Conservation (phyloP, 2,329 filamentous ascomycete genomes). For the Penicillium occitanis region DNA sequence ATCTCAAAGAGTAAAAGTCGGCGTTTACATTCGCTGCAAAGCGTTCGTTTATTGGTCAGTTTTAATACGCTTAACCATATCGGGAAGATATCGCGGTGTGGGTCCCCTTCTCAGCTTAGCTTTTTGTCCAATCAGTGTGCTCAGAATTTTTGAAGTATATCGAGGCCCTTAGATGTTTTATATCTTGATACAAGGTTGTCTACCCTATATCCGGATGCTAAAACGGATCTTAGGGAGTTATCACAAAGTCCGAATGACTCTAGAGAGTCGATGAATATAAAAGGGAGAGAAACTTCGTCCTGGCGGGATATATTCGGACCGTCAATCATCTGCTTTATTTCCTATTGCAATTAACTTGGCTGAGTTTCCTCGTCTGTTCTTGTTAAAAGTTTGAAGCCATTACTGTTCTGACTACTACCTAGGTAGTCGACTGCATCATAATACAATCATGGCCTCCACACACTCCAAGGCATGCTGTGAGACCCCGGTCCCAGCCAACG, state of each 20-base stretch:
- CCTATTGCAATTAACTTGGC: neutral
- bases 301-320: neutral
- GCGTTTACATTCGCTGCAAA: neutral
- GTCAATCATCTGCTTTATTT: neutral
- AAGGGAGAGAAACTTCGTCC: neutral
- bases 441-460: neutral
- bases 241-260: neutral
- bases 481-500: constrained; percentile 2
- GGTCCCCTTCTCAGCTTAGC: neutral
- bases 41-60: neutral
- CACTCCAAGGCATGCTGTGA: constrained; percentile 20
- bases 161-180: neutral
- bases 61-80: neutral
- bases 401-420: no score
- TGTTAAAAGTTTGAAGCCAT: no score
- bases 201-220: neutral
- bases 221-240: constrained; percentile 8
- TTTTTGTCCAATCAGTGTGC: neutral
- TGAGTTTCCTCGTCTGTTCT: neutral
- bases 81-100: neutral
- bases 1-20: neutral
- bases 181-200: neutral
- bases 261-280: neutral
- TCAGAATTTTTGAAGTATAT: neutral
- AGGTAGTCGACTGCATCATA: neutral